Conservation (phyloP, 257 asterid species). For the Apocynum venetum region DNA sequence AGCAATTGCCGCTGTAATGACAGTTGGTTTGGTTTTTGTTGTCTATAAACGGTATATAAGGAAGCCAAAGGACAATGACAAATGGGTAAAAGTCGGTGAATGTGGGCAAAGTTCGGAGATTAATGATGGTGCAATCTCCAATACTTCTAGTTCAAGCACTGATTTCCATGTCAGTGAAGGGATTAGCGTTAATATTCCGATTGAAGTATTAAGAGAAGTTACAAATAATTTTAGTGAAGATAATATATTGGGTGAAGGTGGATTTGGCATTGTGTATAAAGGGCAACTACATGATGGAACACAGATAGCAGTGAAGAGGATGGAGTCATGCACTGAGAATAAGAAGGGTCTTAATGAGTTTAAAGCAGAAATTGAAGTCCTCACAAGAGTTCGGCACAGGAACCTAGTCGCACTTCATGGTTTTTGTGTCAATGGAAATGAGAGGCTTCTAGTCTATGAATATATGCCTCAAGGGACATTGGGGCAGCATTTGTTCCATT, state of each 20-base stretch:
- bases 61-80: conserved; percentile 12
- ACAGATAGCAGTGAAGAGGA: conserved; percentile 78
- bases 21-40: conserved; percentile 15
- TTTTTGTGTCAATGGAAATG: conserved; percentile 61
- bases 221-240: conserved; percentile 54
- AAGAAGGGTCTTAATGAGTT: conserved; percentile 61
- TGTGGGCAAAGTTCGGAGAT: conserved; percentile 10
- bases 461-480: conserved; percentile 86
- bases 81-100: conserved; percentile 19
- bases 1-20: conserved; percentile 17
- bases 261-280: conserved; percentile 75
- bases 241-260: conserved; percentile 70
- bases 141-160: conserved; percentile 16
- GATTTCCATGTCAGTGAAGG: conserved; percentile 43
- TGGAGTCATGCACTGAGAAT: conserved; percentile 48
- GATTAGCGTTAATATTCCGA: conserved; percentile 45
- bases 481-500: conserved; percentile 52
- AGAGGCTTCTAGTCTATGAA: conserved; percentile 81
- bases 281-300: conserved; percentile 72
- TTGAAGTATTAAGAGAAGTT: conserved; percentile 56
- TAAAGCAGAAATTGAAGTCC: conserved; percentile 83
- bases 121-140: conserved; percentile 12
- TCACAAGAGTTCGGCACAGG: conserved; percentile 69
- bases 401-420: conserved; percentile 78
- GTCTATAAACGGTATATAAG: conserved; percentile 23